A percentile compares a stretch with the other conserved stretches of the same genome.
phyloP scores from a whole-genome alignment of 352 stramenopile genomes.

The Globisporangium sylvaticum region DNA sequence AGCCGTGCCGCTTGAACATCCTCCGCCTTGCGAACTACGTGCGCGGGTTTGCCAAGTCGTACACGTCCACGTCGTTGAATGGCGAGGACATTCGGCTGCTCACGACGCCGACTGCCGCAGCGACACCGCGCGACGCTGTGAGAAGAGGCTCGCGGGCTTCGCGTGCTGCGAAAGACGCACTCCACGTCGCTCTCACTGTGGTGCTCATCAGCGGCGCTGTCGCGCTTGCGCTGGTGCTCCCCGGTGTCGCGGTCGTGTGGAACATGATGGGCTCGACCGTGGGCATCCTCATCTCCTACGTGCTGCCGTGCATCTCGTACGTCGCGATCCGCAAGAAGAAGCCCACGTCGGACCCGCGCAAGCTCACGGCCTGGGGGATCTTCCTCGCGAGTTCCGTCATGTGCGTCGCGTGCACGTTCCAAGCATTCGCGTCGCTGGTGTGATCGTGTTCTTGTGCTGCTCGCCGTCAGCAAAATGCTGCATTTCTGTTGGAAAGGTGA shows the following conservation, averaged over 20 bases:
- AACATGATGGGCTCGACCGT: conserved; percentile 89
- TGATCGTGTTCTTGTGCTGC: background rate
- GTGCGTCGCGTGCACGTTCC: conserved; percentile 67
- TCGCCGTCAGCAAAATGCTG: background rate
- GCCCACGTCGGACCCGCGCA: conserved; percentile 56
- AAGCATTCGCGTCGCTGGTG: conserved; percentile 28
- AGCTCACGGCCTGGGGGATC: conserved; percentile 73
- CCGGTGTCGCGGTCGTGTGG: conserved; percentile 83
- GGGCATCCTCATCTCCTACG: conserved; percentile 84
- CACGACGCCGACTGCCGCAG: conserved; percentile 11
- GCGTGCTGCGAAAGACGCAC: conserved; percentile 18
- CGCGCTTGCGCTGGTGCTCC: conserved; percentile 63
- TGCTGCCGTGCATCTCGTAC: conserved; percentile 85
- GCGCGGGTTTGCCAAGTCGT: conserved; percentile 25
- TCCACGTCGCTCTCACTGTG: conserved; percentile 68
- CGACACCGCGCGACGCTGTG: background rate
- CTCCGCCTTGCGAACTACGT: conserved; percentile 56
- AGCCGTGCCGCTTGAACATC: conserved; percentile 77
- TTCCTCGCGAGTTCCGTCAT: conserved; percentile 62
- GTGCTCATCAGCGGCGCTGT: conserved; percentile 60
- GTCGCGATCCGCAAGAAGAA: conserved; percentile 74
- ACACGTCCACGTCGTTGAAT: conserved; percentile 19
- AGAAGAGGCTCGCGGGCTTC: background rate
- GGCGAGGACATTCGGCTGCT: conserved; percentile 38
- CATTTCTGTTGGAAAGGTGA: too few relatives aligned